Conservation (phyloP, 148 eudicot species). For the Heliosperma pusillum region DNA sequence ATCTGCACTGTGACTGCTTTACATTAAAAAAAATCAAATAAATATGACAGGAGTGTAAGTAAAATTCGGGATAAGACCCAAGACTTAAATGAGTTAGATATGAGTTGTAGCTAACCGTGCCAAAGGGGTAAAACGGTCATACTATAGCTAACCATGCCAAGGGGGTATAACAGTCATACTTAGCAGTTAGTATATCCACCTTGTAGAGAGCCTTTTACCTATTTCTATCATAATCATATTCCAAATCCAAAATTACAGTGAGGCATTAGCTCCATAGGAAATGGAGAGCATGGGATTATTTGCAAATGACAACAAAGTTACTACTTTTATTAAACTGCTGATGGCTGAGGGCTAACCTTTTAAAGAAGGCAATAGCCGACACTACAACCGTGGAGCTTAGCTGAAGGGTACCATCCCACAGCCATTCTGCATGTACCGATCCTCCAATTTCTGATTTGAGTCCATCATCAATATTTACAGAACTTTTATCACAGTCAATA, state of each 20-base stretch:
- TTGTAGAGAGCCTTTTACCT: background rate
- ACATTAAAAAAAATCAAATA: no score
- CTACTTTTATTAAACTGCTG: slow-evolving; percentile 1
- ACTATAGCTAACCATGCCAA: background rate
- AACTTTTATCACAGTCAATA: slow-evolving; percentile 22
- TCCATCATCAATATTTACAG: slow-evolving; percentile 31
- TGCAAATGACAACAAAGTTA: background rate
- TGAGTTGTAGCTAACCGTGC: background rate
- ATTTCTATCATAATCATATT: background rate
- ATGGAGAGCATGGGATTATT: background rate
- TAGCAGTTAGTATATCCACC: background rate
- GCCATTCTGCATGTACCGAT: slow-evolving; percentile 40
- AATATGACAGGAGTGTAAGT: background rate
- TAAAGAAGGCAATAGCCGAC: slow-evolving; percentile 62
- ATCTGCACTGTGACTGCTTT: background rate
- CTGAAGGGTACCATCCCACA: slow-evolving; percentile 80
- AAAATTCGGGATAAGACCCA: background rate
- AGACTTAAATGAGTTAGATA: background rate
- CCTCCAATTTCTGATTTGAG: slow-evolving; percentile 30
- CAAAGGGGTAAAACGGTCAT: background rate
- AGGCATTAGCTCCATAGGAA: background rate
- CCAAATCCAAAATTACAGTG: background rate
- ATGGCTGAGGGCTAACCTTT: slow-evolving; percentile 62
- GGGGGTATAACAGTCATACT: background rate
- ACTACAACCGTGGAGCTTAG: slow-evolving; percentile 53